phyloP scores from a whole-genome alignment of 2,329 filamentous ascomycete genomes.

The Salinomyces thailandicus region DNA sequence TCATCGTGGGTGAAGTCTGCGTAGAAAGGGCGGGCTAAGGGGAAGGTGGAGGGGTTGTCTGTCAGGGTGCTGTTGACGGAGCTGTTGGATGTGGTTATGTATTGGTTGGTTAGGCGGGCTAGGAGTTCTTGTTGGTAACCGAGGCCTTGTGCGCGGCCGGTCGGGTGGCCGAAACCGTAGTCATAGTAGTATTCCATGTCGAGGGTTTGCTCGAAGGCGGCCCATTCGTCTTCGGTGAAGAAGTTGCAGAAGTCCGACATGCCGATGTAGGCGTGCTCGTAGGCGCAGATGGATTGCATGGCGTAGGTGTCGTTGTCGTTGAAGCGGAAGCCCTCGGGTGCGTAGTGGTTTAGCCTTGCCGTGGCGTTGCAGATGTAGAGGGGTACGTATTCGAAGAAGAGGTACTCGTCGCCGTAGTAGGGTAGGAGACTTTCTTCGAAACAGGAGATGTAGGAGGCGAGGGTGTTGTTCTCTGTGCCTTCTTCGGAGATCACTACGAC shows the following conservation, averaged over 20 bases:
- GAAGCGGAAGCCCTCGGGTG: slow-evolving; percentile 39
- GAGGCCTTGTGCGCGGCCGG: slow-evolving; percentile 43
- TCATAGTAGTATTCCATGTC: slow-evolving; percentile 43
- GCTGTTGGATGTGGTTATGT: slow-evolving; percentile 39
- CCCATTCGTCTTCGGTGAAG: slow-evolving; percentile 47
- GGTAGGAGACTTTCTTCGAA: slow-evolving; percentile 26
- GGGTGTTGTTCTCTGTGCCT: slow-evolving; percentile 42
- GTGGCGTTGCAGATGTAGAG: slow-evolving; percentile 38
- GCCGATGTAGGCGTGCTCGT: slow-evolving; percentile 43
- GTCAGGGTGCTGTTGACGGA: slow-evolving; percentile 43
- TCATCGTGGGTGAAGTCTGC: slow-evolving; percentile 46
- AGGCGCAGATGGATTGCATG: slow-evolving; percentile 42
- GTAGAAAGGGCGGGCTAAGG: slow-evolving; percentile 40
- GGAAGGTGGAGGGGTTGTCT: slow-evolving; percentile 37
- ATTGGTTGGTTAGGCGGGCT: slow-evolving; percentile 37
- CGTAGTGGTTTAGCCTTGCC: slow-evolving; percentile 37
- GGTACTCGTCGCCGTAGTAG: slow-evolving; percentile 33
- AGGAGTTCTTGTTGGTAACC: slow-evolving; percentile 45
- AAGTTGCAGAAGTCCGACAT: slow-evolving; percentile 43
- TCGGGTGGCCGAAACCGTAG: slow-evolving; percentile 33
- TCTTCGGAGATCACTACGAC: slow-evolving; percentile 43
- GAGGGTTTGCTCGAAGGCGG: slow-evolving; percentile 43
- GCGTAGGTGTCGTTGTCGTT: slow-evolving; percentile 41
- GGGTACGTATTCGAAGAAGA: slow-evolving; percentile 36
- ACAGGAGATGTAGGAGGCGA: slow-evolving; percentile 44